Percentiles rank a stretch among this genome's conserved stretches.
phyloP scores from a whole-genome alignment of 441 rosid species.

The Erodium chrysanthum region DNA sequence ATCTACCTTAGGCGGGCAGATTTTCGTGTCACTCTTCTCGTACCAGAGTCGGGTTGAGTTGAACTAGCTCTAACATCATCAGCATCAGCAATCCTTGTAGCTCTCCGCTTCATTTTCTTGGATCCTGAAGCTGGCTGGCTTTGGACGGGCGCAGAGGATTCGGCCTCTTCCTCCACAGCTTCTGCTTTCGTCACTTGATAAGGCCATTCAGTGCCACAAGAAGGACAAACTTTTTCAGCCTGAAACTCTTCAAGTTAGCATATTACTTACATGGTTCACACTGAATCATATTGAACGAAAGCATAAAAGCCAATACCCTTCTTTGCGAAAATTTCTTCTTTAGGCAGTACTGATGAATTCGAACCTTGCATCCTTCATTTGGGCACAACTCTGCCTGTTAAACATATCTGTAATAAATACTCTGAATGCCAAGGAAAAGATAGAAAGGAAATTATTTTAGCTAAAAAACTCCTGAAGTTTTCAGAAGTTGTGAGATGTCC shows the following conservation, averaged over 20 bases:
- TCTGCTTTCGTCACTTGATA: slow-evolving; percentile 32
- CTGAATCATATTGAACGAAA: neutral
- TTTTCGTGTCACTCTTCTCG: slow-evolving; percentile 48
- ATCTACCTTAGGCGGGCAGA: slow-evolving; percentile 29
- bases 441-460: neutral
- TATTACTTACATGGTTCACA: neutral
- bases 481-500: neutral
- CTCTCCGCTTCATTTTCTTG: slow-evolving; percentile 37
- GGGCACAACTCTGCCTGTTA: slow-evolving; percentile 65
- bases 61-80: slow-evolving; percentile 22
- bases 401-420: slow-evolving; percentile 13
- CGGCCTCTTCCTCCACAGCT: slow-evolving; percentile 33
- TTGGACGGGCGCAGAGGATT: slow-evolving; percentile 15
- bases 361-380: slow-evolving; percentile 41
- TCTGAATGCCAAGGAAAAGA: slow-evolving; percentile 8
- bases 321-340: slow-evolving; percentile 37
- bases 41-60: slow-evolving; percentile 30
- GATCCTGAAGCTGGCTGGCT: slow-evolving; percentile 31
- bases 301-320: slow-evolving; percentile 29
- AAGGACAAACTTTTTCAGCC: slow-evolving; percentile 50
- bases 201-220: slow-evolving; percentile 53
- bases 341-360: slow-evolving; percentile 75
- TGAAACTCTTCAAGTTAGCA: slow-evolving; percentile 25
- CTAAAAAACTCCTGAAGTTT: neutral
- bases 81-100: slow-evolving; percentile 15